Base-by-base conservation (phyloP, 169 alveolate species). In the Prorocentrum cordatum region DNA sequence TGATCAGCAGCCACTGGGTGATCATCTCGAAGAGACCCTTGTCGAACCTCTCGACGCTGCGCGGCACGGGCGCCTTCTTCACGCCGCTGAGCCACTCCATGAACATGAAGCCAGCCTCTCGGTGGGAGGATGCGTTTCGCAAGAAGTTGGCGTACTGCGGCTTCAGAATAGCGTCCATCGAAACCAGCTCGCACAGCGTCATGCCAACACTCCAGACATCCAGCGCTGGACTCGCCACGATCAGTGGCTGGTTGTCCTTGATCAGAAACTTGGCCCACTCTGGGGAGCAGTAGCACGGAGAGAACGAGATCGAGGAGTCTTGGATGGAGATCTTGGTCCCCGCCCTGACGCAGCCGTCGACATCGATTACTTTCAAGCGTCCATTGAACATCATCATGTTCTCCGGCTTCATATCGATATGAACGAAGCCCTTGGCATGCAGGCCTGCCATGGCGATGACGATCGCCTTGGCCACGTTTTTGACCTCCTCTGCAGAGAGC, bases 281-380 rank as follows among this genome's bases (percentile, higher is more conserved):
- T 22, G 93, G 93, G n/a, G 93, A 84, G 77, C 93, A 90, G 80
- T 90, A 90, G 85, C 87, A 42, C 3, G 93, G 93, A 26, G 93
- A 79, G 86, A 90, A 90, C 32, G 93, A 67, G 75, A 90, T 84
- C 54, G 93, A 79, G 72, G 89, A 47, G 79, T 85, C 92, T 16
- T 42, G 54, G 54, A 42, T 42, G 16, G 54, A 42, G 26, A 45
- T 32, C 35, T 66, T 3, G 18, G 5, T 66, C 27, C 14, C 26
- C 18, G 24, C 3, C 18, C 31, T 6, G 31, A 66, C 80, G 70
- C 93, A 90, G 32, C 92, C 93, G 59, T 90, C 93, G 64, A 90
- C 93, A n/a, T 90, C 93, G 50, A 90, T 90, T 14, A 90, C 68
- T 86, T 90, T 90, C 91, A 73, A 54, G 27, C 86, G 72, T 16